These are phyloP conservation scores for Ramaria sp. DNA, from an alignment of 768 basidiomycete species.

Conservation along the genomic window DNA sequence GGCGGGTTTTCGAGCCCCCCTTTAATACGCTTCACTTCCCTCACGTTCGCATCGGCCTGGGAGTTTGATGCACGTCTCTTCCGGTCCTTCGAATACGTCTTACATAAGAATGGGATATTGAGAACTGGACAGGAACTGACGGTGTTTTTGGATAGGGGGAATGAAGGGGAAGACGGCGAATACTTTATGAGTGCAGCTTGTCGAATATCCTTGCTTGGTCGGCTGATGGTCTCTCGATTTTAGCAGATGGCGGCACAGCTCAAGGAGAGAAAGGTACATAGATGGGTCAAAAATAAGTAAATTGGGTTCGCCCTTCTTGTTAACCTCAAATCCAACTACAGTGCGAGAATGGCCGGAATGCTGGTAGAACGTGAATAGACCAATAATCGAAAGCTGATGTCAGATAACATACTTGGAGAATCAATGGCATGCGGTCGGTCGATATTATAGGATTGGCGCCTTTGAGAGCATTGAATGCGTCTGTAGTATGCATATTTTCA, in stretches of 20 bases:
- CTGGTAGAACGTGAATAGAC: constrained; percentile 25
- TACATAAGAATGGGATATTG: background rate
- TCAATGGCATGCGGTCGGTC: constrained; percentile 66
- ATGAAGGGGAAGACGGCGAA: background rate
- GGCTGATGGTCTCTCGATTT: constrained; percentile 2
- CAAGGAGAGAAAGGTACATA: constrained; percentile 28
- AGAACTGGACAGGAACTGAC: constrained; percentile 5
- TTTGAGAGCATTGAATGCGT: constrained; percentile 42
- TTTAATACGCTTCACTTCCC: background rate
- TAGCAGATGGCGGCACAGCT: constrained; percentile 1
- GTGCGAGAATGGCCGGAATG: constrained; percentile 80
- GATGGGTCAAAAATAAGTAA: constrained; percentile 76
- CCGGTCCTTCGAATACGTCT: background rate
- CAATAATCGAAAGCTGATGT: background rate
- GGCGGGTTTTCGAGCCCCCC: constrained; percentile 4
- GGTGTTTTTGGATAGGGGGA: background rate
- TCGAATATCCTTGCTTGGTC: constrained; percentile 11
- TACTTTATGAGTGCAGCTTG: constrained; percentile 14
- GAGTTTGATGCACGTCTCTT: constrained; percentile 2
- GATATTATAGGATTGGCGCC: constrained; percentile 39
- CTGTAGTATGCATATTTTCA: constrained; percentile 18
- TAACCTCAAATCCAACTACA: constrained; percentile 74
- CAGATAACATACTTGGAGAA: constrained; percentile 34
- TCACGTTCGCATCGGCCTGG: background rate
- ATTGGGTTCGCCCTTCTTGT: constrained; percentile 43